These are phyloP conservation scores for Cercospora beticola DNA, from an alignment of 2,329 filamentous ascomycete species.

Conservation along the genomic window DNA sequence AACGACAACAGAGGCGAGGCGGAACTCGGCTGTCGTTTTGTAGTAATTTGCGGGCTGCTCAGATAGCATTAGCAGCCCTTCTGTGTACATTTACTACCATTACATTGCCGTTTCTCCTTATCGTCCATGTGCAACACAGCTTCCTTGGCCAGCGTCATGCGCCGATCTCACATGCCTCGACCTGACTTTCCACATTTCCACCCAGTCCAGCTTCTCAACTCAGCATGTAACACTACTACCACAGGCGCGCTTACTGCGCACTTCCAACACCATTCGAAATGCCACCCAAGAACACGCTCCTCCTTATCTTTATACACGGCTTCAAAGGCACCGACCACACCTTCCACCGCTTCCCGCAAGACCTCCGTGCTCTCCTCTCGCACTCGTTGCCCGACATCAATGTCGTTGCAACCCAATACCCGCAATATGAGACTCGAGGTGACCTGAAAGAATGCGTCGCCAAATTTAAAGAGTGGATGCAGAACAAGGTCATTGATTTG, in stretches of 20 bases:
- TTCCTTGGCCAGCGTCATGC: conserved; percentile 1
- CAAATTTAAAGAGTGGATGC: conserved; percentile 77
- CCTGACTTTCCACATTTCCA: not conserved
- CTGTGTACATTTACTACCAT: conserved; percentile 17
- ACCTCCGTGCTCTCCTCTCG: conserved; percentile 65
- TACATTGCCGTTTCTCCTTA: not conserved
- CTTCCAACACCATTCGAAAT: not conserved
- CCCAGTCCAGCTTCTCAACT: not conserved
- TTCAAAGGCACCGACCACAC: conserved; percentile 84
- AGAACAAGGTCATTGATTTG: conserved; percentile 89
- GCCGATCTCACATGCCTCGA: not conserved
- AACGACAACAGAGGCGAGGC: not conserved
- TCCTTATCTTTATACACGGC: conserved; percentile 83
- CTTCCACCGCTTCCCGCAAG: conserved; percentile 72
- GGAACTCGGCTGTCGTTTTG: not conserved
- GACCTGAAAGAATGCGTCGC: conserved; percentile 70
- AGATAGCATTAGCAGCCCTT: conserved; percentile 10
- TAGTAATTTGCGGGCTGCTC: conserved; percentile 7
- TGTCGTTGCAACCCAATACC: conserved; percentile 70
- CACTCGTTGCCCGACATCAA: conserved; percentile 67
- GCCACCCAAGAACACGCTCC: conserved; percentile 66
- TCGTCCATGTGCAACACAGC: not conserved
- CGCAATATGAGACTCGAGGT: conserved; percentile 77
- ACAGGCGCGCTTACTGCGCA: not conserved
- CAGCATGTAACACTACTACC: not conserved